Evolutionary conservation across 2,329 filamentous ascomycete species (phyloP).

Genomic region (Alternaria sp.): DNA sequence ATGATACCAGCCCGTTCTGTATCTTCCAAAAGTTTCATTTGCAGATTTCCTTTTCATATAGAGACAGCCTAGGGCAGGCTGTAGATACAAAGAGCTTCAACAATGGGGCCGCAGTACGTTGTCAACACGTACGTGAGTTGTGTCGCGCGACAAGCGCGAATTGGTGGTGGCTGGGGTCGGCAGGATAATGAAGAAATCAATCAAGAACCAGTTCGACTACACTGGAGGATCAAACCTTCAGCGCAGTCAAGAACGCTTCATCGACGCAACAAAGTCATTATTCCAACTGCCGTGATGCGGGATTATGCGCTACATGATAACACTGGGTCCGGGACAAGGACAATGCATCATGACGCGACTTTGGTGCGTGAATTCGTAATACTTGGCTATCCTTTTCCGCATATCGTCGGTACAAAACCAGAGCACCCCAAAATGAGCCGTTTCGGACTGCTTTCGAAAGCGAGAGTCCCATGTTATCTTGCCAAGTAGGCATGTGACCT

Average conservation of each 20-base stretch:
- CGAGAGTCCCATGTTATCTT: background rate
- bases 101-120: conserved; percentile 36
- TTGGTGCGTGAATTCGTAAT: background rate
- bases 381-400: background rate
- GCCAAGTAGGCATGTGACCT: background rate
- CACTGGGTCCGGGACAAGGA: background rate
- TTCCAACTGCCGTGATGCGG: background rate
- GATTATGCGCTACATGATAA: background rate
- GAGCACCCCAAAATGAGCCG: background rate
- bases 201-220: background rate
- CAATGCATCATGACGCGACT: background rate
- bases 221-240: background rate
- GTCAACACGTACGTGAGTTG: conserved; percentile 37
- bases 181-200: conserved; percentile 6
- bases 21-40: conserved; percentile 42
- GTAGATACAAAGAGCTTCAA: conserved; percentile 33
- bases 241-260: background rate
- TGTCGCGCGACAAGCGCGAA: conserved; percentile 13
- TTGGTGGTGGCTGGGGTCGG: background rate
- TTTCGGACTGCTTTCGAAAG: background rate
- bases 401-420: background rate
- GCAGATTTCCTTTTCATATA: conserved; percentile 31
- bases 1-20: conserved; percentile 40
- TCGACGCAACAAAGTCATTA: background rate
- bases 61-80: conserved; percentile 27